Conservation (phyloP, 106 monocot genomes). For the Allium cepa region DNA sequence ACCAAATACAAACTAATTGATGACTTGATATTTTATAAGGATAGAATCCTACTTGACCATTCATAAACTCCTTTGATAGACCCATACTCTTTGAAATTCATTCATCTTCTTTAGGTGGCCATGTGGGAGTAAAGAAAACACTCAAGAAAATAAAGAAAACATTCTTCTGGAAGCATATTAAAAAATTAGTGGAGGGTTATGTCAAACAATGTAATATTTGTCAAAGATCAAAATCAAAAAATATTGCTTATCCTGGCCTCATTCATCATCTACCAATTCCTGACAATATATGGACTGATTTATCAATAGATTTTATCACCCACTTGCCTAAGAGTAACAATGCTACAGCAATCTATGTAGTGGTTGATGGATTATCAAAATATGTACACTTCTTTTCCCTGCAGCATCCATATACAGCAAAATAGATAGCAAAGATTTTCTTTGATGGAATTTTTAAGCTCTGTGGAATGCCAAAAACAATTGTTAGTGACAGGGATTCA, state of each 20-base stretch:
- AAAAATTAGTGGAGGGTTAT: background rate
- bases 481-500: too few species aligned
- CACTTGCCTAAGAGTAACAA: background rate
- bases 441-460: too few species aligned
- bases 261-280: background rate
- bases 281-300: background rate
- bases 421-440: background rate
- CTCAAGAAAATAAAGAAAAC: background rate
- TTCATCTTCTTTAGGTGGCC: background rate
- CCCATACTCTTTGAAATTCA: background rate
- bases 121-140: background rate
- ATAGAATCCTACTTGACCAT: background rate
- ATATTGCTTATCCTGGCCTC: background rate
- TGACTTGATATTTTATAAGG: background rate
- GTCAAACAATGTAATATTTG: background rate
- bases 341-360: background rate
- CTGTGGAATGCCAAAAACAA: too few species aligned
- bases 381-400: background rate
- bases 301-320: background rate
- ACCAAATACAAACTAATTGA: background rate
- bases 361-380: background rate
- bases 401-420: background rate
- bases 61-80: background rate
- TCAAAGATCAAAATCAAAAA: background rate
- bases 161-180: background rate